Evolutionary conservation across 129 eudicot species (phyloP).

Genomic region (Saussurea involucrata): DNA sequence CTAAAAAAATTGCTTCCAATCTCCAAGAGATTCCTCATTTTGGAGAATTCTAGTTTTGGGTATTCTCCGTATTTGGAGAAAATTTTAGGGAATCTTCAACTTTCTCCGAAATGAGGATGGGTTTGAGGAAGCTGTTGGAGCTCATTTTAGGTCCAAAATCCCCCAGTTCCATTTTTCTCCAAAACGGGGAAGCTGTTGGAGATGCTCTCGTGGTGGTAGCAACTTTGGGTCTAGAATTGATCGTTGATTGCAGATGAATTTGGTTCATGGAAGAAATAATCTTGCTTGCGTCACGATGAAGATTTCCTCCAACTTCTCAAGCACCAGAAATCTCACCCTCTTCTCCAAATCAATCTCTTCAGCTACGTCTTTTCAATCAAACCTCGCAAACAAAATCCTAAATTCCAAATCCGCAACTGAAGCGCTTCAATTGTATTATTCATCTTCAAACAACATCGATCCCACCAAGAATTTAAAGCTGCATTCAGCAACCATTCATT

Average conservation of each 20-base stretch:
- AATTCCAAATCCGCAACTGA: constrained; percentile 43
- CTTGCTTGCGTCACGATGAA: constrained; percentile 34
- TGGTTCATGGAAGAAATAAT: constrained; percentile 28
- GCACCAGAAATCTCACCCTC: background rate
- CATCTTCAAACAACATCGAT: constrained; percentile 32
- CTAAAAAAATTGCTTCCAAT: no score
- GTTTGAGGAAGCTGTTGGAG: no score
- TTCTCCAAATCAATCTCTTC: constrained; percentile 23
- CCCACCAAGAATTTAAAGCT: constrained; percentile 46
- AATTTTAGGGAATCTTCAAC: no score
- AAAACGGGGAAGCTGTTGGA: no score
- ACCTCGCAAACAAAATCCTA: constrained; percentile 42
- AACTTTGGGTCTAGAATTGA: background rate
- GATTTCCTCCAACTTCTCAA: constrained; percentile 18
- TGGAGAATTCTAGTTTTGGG: no score
- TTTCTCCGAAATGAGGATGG: no score
- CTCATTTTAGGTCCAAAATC: no score
- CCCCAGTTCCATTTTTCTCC: no score
- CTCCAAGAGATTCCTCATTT: no score
- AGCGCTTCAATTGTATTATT: constrained; percentile 49
- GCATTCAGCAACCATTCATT: constrained; percentile 52
- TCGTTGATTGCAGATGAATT: constrained; percentile 20
- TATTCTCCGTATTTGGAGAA: no score
- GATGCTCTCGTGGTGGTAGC: background rate
- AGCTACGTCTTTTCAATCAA: constrained; percentile 34